Evolutionary conservation across 2,329 filamentous ascomycete genomes (phyloP), one percentile per base, ranked within the genome.

Genomic region (Apiospora saccharicola): DNA sequence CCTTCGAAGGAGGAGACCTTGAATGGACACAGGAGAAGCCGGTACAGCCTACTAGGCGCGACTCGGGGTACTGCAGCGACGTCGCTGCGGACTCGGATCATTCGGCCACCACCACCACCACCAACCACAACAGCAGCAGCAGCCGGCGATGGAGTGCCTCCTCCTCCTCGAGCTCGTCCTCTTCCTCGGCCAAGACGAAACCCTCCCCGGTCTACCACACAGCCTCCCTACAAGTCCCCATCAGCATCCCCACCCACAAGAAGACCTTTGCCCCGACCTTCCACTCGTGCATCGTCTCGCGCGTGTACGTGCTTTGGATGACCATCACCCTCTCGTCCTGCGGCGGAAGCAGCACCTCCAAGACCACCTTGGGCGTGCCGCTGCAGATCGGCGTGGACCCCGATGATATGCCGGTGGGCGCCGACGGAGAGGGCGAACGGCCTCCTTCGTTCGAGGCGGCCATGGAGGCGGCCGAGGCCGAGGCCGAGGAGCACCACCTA

Each of bases 251-350:
- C 4, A 78, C 81, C 12, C 78, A 80, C 41, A 86, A 83, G 76
- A 88, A 86, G 78, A 82, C 85, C 12, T 88, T 90, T 75, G 74
- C 90, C 30, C 89, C 89, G 0, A 87, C 87, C 6, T 90, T 90
- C 77, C 87, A 90, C 81, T 87, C 86, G 12, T 90, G 89, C 81
- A 85, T 90, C 78, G 81, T 84, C 49, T 87, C 87, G 10, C 86
- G 89, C 37, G 84, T 85, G n/a, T 90, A 90, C 78, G 83, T 85
- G 5, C 77, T 90, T 43, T 84, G 85, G 75, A 75, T 87, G 57
- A 80, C 81, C 19, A 76, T 90, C 7, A 82, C 81, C 8, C 70
- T 84, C 13, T 73, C 76, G 7, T 81, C 83, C 3, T 85, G 83
- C 22, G 81, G 85, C 10, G 80, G 82, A 71, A 85, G 82, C 76